Evolutionary conservation across 2,329 filamentous ascomycete genomes (phyloP).

Genomic region (Trichoderma aggressivum): DNA sequence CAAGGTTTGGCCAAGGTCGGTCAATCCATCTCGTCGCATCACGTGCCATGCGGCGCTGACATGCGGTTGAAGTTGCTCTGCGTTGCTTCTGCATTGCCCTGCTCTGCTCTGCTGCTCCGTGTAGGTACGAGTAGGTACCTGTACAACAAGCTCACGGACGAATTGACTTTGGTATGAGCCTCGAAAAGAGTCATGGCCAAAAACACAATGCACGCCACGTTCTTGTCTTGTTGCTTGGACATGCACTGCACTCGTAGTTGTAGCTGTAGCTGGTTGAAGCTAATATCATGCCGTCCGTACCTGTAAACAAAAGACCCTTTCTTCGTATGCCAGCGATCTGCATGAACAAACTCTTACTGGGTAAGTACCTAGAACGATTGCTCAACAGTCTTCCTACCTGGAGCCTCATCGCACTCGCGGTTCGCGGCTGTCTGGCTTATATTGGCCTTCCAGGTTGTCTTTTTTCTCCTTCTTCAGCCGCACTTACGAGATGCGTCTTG

Average conservation of each 20-base stretch:
- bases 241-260: neutral
- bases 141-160: neutral
- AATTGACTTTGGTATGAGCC: neutral
- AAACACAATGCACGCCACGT: neutral
- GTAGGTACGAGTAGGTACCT: neutral
- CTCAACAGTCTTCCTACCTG: neutral
- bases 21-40: neutral
- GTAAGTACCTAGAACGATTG: neutral
- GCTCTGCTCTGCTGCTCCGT: neutral
- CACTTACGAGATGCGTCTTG: conserved; percentile 12
- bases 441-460: neutral
- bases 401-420: neutral
- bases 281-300: neutral
- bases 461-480: neutral
- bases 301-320: neutral
- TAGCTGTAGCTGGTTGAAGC: neutral
- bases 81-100: neutral
- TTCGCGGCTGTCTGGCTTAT: conserved; percentile 1
- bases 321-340: neutral
- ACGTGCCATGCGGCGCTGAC: neutral
- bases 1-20: neutral
- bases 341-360: neutral
- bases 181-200: neutral
- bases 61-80: neutral
- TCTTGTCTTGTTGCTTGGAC: neutral